Conservation (phyloP, 176 grass and related monocot genomes). For the Musa schizocarpa region DNA sequence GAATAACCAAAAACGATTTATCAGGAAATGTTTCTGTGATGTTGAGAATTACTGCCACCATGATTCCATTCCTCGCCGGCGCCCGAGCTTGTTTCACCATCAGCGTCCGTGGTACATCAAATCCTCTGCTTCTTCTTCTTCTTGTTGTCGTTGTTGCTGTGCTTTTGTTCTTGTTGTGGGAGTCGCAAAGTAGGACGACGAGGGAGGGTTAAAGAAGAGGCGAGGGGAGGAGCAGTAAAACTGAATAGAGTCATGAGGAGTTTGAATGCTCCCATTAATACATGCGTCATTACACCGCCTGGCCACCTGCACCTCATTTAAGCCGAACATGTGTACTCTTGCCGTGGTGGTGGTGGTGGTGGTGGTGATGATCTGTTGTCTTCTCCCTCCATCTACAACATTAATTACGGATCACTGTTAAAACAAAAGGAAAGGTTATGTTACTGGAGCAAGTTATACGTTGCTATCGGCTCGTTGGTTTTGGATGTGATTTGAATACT, state of each 20-base stretch:
- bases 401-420: not conserved
- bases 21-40: not conserved
- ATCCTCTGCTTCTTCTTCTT: not conserved
- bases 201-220: not conserved
- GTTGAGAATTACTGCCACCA: not conserved
- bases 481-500: too few species aligned
- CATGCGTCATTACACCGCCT: not conserved
- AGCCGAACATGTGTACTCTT: not conserved
- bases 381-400: not conserved
- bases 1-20: not conserved
- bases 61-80: not conserved
- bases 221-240: too few species aligned
- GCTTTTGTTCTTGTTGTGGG: not conserved
- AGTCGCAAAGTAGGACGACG: not conserved
- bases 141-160: not conserved
- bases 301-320: constrained; percentile 1
- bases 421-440: not conserved
- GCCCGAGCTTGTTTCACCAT: not conserved
- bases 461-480: too few species aligned
- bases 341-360: not conserved
- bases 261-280: not conserved
- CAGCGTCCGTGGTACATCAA: not conserved
- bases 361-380: not conserved
- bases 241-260: too few species aligned
- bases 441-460: too few species aligned